Base-by-base conservation (phyloP, 176 grass and related monocot genomes). In the Aegilops umbellulata region DNA sequence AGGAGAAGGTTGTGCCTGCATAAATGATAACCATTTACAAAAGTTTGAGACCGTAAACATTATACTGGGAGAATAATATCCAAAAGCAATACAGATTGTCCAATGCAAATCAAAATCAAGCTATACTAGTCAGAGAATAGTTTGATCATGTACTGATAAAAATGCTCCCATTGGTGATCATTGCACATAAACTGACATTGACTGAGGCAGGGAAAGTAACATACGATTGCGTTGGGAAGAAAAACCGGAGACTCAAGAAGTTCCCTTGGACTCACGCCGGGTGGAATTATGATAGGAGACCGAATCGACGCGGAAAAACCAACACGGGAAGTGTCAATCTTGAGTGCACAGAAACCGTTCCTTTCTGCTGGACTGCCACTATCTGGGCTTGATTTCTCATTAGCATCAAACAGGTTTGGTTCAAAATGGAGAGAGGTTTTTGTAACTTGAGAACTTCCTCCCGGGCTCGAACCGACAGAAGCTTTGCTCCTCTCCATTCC, bases 211-310 rank as follows among this genome's bases (percentile, higher is more conserved):
- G 19, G 14, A 61, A 14, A 82, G 39, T 63, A 61, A 78, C 81
- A 46, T 95, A 98, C 96, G 75, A 91, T 64, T 72, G 75, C 76
- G 73, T 95, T 93, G 42, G 91, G 89, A 86, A 98, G 90, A 57
- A 98, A 95, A 86, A 94, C 88, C 1, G 92, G 90, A 1, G 96
- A 98, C n/a, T 98, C 96, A 16, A 98, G 84, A 74, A 98, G 84
- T 42, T 87, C 84, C 60, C 88, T 94, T 10, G 90, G 93, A 65
- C 96, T 98, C 41, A 95, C 88, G 81, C 96, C 93, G 19, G 96
- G 84, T 24, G 96, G 90, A 74, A 98, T 98, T 38, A 77, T 92
- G 82, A 98, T 74, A 20, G 93, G 96, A 19, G 93, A 95, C 29
- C 73, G 58, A 23, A 84, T 81, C 25, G 86, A 65, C 3, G 81